Base-by-base conservation (phyloP, 2,329 filamentous ascomycete species). In the Nemania abortiva region DNA sequence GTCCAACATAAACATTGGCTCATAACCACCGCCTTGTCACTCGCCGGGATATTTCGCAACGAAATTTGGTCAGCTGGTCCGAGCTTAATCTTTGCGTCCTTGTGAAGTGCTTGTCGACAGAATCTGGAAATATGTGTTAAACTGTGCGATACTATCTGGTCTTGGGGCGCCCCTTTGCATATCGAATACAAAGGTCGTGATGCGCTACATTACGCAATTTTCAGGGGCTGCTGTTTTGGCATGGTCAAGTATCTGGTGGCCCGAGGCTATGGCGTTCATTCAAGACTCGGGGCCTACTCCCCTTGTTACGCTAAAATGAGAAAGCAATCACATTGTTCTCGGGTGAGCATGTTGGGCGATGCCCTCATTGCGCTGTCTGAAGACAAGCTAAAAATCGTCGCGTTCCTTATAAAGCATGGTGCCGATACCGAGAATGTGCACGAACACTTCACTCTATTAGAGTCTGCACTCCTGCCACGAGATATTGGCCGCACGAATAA, bases 61-160 rank as follows among this genome's bases (percentile, higher is more conserved):
- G 29, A 37, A 18, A 55, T 20, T 13, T 4, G 37, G 37, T 3
- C 6, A 6, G 29, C 34, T 55, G 52, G 52, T 15, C 27, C 22
- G 24, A 6, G 50, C 15, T 18, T 55, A 20, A 55, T 55, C 3
- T 20, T 37, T 27, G 6, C 53, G 34, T 6, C 20, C 22, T 37
- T n/a, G 20, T 2, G 10, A 55, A 37, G 37, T 15, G 29, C n/a
- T 29, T 1, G 9, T 22, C 22, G 9, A 37, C 20, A 55, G 11
- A 39, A 20, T 15, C 39, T 56, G 11, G n/a, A 18, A 18, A 20
- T 39, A 4, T 56, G 31, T 24, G 34, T 31, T 39, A 37, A 22
- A 39, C 2, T 56, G 18, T 56, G 53, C 34, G 53, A 56, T 39
- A 39, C 39, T 31, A 31, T 31, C 22, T 56, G 53, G 53, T 56